These are phyloP conservation scores for Logfia minima DNA, from an alignment of 129 eudicot species.

Conservation along the genomic window DNA sequence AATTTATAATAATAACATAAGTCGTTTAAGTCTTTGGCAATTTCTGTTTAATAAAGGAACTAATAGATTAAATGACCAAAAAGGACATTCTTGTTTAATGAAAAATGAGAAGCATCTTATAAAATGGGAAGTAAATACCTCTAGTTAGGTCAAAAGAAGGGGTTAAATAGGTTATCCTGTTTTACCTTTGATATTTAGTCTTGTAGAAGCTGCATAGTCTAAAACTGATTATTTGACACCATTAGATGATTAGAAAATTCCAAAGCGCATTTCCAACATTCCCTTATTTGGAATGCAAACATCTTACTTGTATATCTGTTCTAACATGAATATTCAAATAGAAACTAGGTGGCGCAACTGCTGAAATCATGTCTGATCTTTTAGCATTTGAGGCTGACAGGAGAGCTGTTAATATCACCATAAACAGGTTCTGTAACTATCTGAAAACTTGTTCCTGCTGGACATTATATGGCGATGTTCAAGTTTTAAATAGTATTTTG, in stretches of 20 bases:
- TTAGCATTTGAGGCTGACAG: constrained; percentile 97
- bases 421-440: constrained; percentile 64
- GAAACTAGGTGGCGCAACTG: constrained; percentile 99
- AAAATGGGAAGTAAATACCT: neutral
- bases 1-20: too few species aligned
- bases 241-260: neutral
- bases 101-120: neutral
- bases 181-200: neutral
- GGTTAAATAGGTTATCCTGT: neutral
- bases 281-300: neutral
- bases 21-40: neutral
- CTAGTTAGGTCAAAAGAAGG: neutral
- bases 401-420: constrained; percentile 95
- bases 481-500: neutral
- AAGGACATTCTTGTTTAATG: neutral
- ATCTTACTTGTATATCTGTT: neutral
- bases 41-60: neutral
- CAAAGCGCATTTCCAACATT: neutral
- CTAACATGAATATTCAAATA: constrained; percentile 27
- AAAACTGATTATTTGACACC: neutral
- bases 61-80: neutral
- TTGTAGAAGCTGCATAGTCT: neutral
- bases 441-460: constrained; percentile 10
- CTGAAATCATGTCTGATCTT: constrained; percentile 97
- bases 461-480: neutral